Conservation (phyloP, 306 rosid genomes). For the Rosa multiflora region DNA sequence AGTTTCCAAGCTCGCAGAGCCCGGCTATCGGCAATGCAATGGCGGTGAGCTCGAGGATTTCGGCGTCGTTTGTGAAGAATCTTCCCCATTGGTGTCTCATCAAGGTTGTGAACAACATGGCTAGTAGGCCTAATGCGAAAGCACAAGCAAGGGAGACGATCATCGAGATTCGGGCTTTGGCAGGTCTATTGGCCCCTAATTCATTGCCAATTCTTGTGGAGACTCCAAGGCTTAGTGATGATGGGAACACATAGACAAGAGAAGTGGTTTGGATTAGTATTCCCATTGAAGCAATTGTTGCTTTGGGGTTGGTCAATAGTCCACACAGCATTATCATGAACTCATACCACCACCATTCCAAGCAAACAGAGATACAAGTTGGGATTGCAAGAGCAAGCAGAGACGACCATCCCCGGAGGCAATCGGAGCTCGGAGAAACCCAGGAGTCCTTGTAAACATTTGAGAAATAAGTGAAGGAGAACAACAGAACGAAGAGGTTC, state of each 20-base stretch:
- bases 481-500: slow-evolving; percentile 60
- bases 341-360: slow-evolving; percentile 99
- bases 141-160: slow-evolving; percentile 67
- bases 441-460: slow-evolving; percentile 76
- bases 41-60: slow-evolving; percentile 69
- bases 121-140: slow-evolving; percentile 52
- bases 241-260: slow-evolving; percentile 82
- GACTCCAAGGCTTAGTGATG: slow-evolving; percentile 79
- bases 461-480: slow-evolving; percentile 62
- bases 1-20: slow-evolving; percentile 91
- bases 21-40: slow-evolving; percentile 78
- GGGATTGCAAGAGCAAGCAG: slow-evolving; percentile 72
- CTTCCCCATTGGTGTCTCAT: slow-evolving; percentile 84
- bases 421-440: slow-evolving; percentile 74
- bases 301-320: slow-evolving; percentile 65
- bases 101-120: slow-evolving; percentile 60
- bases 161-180: slow-evolving; percentile 71
- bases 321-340: slow-evolving; percentile 90
- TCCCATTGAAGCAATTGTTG: slow-evolving; percentile 91
- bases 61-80: slow-evolving; percentile 64
- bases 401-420: slow-evolving; percentile 73
- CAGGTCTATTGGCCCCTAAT: slow-evolving; percentile 75
- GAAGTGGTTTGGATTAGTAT: slow-evolving; percentile 86
- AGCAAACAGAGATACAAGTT: slow-evolving; percentile 86
- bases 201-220: slow-evolving; percentile 81